Conservation (phyloP, 495 filamentous ascomycete species). For the Tirmania nivea region DNA sequence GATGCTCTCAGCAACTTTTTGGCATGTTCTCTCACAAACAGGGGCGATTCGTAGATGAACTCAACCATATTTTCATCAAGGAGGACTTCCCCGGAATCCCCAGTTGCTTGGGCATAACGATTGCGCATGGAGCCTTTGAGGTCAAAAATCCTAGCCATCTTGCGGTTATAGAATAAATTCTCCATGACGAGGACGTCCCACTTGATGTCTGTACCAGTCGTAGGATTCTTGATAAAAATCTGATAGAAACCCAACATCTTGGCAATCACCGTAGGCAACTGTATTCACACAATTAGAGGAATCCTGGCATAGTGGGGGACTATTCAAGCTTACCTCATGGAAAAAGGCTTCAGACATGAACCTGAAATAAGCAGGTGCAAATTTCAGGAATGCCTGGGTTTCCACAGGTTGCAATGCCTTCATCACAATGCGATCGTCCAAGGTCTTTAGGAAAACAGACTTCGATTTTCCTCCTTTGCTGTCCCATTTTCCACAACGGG, state of each 20-base stretch:
- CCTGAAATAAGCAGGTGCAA: conserved; percentile 89
- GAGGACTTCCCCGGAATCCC: conserved; percentile 86
- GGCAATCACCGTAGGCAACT: conserved; percentile 79
- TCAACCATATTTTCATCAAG: conserved; percentile 99
- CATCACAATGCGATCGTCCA: conserved; percentile 82
- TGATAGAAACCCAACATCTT: conserved; percentile 99
- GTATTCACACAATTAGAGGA: neutral
- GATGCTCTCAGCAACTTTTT: conserved; percentile 51
- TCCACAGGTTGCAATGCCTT: conserved; percentile 73
- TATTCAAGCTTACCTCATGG: conserved; percentile 35
- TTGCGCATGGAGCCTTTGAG: conserved; percentile 98
- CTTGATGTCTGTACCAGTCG: conserved; percentile 81
- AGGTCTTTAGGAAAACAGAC: conserved; percentile 90
- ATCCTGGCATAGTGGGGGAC: neutral
- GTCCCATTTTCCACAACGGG: conserved; percentile 92
- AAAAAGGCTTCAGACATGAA: conserved; percentile 93
- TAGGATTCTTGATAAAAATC: conserved; percentile 83
- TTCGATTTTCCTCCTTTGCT: conserved; percentile 96
- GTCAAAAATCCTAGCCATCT: conserved; percentile 78
- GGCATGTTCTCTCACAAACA: conserved; percentile 74
- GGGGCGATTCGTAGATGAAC: conserved; percentile 89
- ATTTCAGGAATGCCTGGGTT: conserved; percentile 78
- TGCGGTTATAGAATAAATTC: conserved; percentile 93
- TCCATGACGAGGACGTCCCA: conserved; percentile 93
- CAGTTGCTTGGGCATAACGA: conserved; percentile 81